Conservation (phyloP, 768 basidiomycete genomes). For the Multifurca ochricompacta region DNA sequence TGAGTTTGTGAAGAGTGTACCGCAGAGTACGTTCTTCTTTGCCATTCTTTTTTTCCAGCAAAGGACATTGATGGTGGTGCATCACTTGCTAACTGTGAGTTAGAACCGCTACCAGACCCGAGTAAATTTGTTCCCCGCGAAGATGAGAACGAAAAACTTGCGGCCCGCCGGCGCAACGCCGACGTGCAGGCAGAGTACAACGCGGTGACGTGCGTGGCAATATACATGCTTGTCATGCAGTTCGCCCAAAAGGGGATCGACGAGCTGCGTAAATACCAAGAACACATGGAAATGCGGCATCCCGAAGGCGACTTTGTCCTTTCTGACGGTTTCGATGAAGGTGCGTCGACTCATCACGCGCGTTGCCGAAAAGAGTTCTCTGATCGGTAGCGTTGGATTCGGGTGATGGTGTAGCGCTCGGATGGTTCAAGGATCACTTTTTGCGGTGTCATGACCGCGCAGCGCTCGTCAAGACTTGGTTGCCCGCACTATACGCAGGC, state of each 20-base stretch:
- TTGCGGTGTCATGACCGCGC: slow-evolving; percentile 92
- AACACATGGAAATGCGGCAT: slow-evolving; percentile 73
- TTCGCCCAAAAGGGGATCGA: slow-evolving; percentile 93
- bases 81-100: not conserved
- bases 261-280: slow-evolving; percentile 67
- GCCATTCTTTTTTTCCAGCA: not conserved
- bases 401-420: slow-evolving; percentile 43
- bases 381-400: too few relatives aligned
- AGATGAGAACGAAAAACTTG: slow-evolving; percentile 66
- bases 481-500: slow-evolving; percentile 75
- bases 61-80: slow-evolving; percentile 12
- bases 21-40: slow-evolving; percentile 55
- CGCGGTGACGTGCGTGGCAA: slow-evolving; percentile 77
- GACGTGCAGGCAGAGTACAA: slow-evolving; percentile 77
- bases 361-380: slow-evolving; percentile 12
- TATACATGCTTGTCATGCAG: slow-evolving; percentile 87
- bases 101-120: slow-evolving; percentile 79
- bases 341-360: slow-evolving; percentile 32
- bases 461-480: slow-evolving; percentile 79
- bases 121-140: slow-evolving; percentile 62
- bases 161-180: slow-evolving; percentile 58
- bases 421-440: slow-evolving; percentile 92
- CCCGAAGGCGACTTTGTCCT: slow-evolving; percentile 69
- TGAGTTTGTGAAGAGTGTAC: slow-evolving; percentile 76
- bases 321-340: slow-evolving; percentile 75